Conservation (phyloP, 257 asterid genomes). For the Solanum habrochaites region DNA sequence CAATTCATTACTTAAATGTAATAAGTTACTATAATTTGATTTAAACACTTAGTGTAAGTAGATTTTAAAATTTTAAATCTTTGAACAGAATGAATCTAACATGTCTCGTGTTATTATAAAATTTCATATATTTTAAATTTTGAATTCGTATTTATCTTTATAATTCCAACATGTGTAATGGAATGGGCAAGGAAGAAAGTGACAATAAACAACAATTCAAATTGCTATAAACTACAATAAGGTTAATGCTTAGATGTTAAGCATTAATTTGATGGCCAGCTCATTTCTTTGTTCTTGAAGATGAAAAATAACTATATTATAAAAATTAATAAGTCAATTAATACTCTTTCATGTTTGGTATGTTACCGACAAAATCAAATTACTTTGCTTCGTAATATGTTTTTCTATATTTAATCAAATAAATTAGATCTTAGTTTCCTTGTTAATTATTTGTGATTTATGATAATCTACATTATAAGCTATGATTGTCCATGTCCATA, state of each 20-base stretch:
- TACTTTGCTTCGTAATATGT: not conserved
- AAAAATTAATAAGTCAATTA: not conserved
- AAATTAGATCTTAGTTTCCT: not conserved
- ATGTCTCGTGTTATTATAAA: not conserved
- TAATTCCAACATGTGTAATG: not conserved
- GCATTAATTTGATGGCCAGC: not conserved
- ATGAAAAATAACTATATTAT: not conserved
- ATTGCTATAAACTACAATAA: not conserved
- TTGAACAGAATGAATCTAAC: not conserved
- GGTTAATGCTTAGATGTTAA: not conserved
- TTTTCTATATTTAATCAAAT: not conserved
- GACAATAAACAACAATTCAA: not conserved
- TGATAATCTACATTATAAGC: not conserved
- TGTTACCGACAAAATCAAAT: not conserved
- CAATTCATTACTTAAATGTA: not conserved
- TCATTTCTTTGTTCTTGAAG: not conserved
- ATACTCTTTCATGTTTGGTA: not conserved
- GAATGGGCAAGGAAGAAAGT: not conserved
- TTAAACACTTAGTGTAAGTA: not conserved
- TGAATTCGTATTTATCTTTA: no score
- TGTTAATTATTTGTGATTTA: not conserved
- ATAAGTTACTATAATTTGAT: not conserved
- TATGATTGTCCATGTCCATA: not conserved
- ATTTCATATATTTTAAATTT: no score
- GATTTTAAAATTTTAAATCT: not conserved